These are phyloP conservation scores for Hanseniaspora lindneri DNA, from an alignment of 805 yeast genomes.

Conservation along the genomic window DNA sequence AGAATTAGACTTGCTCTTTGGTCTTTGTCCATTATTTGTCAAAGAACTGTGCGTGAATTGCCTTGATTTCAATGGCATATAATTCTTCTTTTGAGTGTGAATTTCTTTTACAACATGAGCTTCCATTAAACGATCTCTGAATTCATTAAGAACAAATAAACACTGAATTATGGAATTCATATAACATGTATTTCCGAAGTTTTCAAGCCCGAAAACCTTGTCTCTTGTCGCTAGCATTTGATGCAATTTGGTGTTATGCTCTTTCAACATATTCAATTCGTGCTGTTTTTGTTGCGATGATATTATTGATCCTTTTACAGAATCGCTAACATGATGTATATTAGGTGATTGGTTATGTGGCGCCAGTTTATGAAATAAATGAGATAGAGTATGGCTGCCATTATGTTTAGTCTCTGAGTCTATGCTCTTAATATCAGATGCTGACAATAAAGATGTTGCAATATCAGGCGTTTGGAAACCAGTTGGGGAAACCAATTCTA, in stretches of 20 bases:
- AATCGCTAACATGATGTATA: not conserved
- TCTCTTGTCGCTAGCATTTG: conserved; percentile 17
- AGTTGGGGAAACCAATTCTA: too few relatives aligned
- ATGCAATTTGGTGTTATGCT: conserved; percentile 1
- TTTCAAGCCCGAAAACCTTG: conserved; percentile 70
- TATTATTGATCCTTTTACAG: not conserved
- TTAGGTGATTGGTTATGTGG: not conserved
- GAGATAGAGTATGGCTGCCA: not conserved
- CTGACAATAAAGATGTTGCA: not conserved
- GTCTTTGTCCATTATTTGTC: not conserved
- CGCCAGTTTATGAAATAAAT: not conserved
- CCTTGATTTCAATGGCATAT: conserved; percentile 32
- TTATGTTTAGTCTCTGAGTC: not conserved
- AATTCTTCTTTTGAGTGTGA: conserved; percentile 31
- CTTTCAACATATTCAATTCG: not conserved
- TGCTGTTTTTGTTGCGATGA: conserved; percentile 11
- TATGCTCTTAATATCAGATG: not conserved
- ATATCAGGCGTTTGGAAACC: not conserved
- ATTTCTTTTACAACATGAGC: conserved; percentile 34
- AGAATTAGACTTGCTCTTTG: not conserved
- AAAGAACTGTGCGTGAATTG: conserved; percentile 20
- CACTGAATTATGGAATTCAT: conserved; percentile 89
- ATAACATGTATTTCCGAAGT: conserved; percentile 86
- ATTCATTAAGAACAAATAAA: conserved; percentile 58
- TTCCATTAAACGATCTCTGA: conserved; percentile 45